Conservation (phyloP, 2,329 filamentous ascomycete genomes). For the Diaporthe sp. region DNA sequence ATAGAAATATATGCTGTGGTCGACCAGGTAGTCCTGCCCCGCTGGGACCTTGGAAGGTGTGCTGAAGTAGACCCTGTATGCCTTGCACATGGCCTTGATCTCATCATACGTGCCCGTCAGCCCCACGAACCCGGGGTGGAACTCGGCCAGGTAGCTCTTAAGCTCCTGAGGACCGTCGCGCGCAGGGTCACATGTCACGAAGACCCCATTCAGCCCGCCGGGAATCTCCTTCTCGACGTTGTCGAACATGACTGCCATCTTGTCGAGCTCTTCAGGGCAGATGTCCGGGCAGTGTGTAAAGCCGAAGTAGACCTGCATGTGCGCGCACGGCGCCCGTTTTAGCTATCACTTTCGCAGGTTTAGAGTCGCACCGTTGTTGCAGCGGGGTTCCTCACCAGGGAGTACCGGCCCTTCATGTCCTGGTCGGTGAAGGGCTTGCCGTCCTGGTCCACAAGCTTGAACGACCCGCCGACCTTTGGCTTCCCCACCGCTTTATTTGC, state of each 20-base stretch:
- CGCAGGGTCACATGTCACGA: slow-evolving; percentile 95
- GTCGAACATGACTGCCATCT: slow-evolving; percentile 98
- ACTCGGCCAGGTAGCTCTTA: slow-evolving; percentile 88
- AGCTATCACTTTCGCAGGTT: neutral
- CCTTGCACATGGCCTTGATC: slow-evolving; percentile 94
- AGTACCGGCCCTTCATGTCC: slow-evolving; percentile 88
- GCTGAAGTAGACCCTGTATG: slow-evolving; percentile 96
- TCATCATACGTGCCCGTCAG: slow-evolving; percentile 94
- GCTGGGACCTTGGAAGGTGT: slow-evolving; percentile 89
- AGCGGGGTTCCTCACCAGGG: slow-evolving; percentile 62
- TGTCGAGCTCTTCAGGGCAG: slow-evolving; percentile 98
- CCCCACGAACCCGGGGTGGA: slow-evolving; percentile 87
- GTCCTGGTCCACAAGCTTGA: slow-evolving; percentile 84
- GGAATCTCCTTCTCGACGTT: slow-evolving; percentile 65
- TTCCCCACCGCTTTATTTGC: slow-evolving; percentile 92
- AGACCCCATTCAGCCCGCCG: slow-evolving; percentile 76
- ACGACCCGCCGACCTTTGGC: slow-evolving; percentile 92
- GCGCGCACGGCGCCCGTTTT: slow-evolving; percentile 4
- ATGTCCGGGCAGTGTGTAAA: slow-evolving; percentile 99
- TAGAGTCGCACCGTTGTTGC: neutral
- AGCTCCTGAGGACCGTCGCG: slow-evolving; percentile 89
- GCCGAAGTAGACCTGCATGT: slow-evolving; percentile 87
- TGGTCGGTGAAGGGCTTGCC: slow-evolving; percentile 81
- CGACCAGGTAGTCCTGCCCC: slow-evolving; percentile 95
- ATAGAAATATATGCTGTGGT: slow-evolving; percentile 99